A percentile compares a stretch with the other conserved stretches of the same genome.
These are phyloP conservation scores for Gymnopilus junonius DNA, from an alignment of 768 basidiomycete species.

Conservation along the genomic window DNA sequence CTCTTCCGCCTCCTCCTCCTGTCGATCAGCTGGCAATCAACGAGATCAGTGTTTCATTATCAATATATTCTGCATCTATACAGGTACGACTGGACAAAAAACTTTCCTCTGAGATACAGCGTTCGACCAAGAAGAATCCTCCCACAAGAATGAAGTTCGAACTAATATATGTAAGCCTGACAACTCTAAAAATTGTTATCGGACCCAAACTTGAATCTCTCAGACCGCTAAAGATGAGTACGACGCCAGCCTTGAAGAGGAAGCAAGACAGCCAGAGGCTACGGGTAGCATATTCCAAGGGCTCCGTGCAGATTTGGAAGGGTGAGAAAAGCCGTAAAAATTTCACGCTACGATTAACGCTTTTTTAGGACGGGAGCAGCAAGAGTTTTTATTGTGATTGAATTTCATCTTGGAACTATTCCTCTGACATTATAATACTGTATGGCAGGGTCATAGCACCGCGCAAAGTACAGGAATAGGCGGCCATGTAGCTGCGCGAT, in stretches of 20 bases:
- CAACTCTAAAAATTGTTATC: background rate
- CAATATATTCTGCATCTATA: conserved; percentile 70
- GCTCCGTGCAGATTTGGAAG: conserved; percentile 83
- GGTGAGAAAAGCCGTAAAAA: conserved; percentile 45
- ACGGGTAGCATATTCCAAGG: conserved; percentile 88
- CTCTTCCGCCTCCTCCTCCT: conserved; percentile 36
- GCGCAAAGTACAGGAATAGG: conserved; percentile 88
- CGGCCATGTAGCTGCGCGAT: conserved; percentile 72
- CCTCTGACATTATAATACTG: background rate
- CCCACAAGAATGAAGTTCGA: conserved; percentile 76
- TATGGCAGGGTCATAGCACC: conserved; percentile 79
- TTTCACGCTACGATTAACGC: background rate
- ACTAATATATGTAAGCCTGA: conserved; percentile 77
- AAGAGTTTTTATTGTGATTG: conserved; percentile 77
- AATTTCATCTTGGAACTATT: background rate
- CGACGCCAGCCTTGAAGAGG: conserved; percentile 73
- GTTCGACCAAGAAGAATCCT: conserved; percentile 95
- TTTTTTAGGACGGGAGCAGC: conserved; percentile 61
- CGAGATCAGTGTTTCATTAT: conserved; percentile 60
- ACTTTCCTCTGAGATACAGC: conserved; percentile 71
- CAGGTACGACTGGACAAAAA: conserved; percentile 69
- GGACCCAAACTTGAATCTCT: background rate
- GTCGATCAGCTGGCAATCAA: conserved; percentile 44
- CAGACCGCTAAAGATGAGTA: conserved; percentile 86
- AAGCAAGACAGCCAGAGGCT: conserved; percentile 57